These are phyloP conservation scores for Penicillium salamii DNA, from an alignment of 495 filamentous ascomycete genomes.

Conservation along the genomic window DNA sequence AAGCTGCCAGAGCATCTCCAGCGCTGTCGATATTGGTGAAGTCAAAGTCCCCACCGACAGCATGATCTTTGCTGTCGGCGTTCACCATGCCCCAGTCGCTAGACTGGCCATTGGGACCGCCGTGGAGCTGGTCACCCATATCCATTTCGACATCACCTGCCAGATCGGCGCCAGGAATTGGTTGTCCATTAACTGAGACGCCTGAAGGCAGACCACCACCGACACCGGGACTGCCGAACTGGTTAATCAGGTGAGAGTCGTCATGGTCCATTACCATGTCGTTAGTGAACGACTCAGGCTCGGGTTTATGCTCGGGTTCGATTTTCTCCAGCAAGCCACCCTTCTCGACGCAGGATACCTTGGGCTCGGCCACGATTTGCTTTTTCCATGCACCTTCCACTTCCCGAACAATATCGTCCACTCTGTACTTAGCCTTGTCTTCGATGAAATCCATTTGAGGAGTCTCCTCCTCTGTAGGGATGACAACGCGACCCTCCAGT, in stretches of 20 bases:
- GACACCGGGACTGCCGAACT: slow-evolving; percentile 56
- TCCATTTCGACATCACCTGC: slow-evolving; percentile 43
- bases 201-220: slow-evolving; percentile 31
- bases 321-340: slow-evolving; percentile 67
- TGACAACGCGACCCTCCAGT: slow-evolving; percentile 57
- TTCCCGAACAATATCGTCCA: slow-evolving; percentile 59
- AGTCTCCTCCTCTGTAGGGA: slow-evolving; percentile 46
- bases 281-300: slow-evolving; percentile 38
- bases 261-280: slow-evolving; percentile 68
- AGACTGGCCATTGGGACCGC: slow-evolving; percentile 37
- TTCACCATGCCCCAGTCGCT: slow-evolving; percentile 62
- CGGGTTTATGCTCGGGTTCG: slow-evolving; percentile 39
- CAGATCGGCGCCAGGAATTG: slow-evolving; percentile 13
- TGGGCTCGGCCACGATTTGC: slow-evolving; percentile 55
- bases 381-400: slow-evolving; percentile 56
- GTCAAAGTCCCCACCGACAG: slow-evolving; percentile 41
- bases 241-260: slow-evolving; percentile 57
- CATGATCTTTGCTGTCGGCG: slow-evolving; percentile 39
- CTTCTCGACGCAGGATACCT: slow-evolving; percentile 65
- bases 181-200: slow-evolving; percentile 25
- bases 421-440: slow-evolving; percentile 48
- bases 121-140: slow-evolving; percentile 31
- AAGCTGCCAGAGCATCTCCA: slow-evolving; percentile 61
- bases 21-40: slow-evolving; percentile 61
- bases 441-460: slow-evolving; percentile 33